Percentiles rank a stretch among this genome's conserved stretches.
phyloP scores from a whole-genome alignment of 768 basidiomycete genomes.

The Lactarius deliciosus region DNA sequence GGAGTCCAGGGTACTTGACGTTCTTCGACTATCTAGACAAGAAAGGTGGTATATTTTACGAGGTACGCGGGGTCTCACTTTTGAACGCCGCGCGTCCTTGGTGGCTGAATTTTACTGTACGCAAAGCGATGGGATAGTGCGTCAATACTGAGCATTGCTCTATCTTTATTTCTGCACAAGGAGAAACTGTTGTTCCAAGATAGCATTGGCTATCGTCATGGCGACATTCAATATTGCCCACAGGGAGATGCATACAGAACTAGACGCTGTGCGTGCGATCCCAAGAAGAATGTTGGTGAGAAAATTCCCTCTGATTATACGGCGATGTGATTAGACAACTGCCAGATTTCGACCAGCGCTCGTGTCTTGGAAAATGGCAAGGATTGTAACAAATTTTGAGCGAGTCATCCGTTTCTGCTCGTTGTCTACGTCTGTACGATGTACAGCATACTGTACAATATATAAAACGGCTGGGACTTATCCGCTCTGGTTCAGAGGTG shows the following conservation, averaged over 20 bases:
- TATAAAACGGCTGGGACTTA: too few species aligned
- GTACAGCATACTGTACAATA: too few species aligned
- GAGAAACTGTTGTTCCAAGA: conserved; percentile 11
- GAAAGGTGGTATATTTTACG: conserved; percentile 23
- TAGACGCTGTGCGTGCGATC: conserved; percentile 16
- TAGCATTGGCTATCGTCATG: conserved; percentile 10
- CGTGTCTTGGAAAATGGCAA: conserved; percentile 13
- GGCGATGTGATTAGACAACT: neutral
- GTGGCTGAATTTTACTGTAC: neutral
- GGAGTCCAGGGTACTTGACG: conserved; percentile 1
- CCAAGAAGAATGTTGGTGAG: conserved; percentile 14
- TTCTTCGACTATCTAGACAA: conserved; percentile 23
- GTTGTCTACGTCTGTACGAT: neutral
- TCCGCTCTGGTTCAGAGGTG: too few species aligned
- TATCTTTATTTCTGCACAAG: conserved; percentile 14
- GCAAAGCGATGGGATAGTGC: conserved; percentile 12
- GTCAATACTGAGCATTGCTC: conserved; percentile 13
- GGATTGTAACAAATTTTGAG: neutral
- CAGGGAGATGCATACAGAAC: conserved; percentile 4
- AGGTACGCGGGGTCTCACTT: conserved; percentile 5
- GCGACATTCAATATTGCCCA: conserved; percentile 15
- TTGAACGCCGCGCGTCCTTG: neutral
- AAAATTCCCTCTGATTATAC: neutral
- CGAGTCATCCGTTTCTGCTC: too few species aligned
- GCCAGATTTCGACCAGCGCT: conserved; percentile 6